Conservation (phyloP, 2,329 filamentous ascomycete species). For the Pseudovirgaria hyperparasitica region DNA sequence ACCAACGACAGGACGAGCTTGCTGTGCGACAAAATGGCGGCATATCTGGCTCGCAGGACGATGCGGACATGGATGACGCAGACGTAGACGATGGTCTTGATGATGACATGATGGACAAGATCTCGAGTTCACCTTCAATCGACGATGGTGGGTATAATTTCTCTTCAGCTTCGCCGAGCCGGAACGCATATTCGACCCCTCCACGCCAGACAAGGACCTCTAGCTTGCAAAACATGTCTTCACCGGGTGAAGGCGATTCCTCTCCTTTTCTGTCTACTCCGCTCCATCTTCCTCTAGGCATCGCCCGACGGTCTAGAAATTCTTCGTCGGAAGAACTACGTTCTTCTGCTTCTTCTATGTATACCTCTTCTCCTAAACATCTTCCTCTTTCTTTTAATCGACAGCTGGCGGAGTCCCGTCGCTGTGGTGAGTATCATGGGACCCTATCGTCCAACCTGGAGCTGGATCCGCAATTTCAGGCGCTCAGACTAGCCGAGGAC, state of each 20-base stretch:
- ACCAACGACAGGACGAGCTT: constrained; percentile 17
- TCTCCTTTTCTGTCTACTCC: constrained; percentile 32
- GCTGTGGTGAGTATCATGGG: constrained; percentile 38
- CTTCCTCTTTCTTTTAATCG: constrained; percentile 16
- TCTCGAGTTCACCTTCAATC: constrained; percentile 96
- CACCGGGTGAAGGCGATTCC: constrained; percentile 20
- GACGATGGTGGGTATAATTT: constrained; percentile 83
- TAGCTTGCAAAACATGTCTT: constrained; percentile 13
- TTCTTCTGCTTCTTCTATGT: constrained; percentile 16
- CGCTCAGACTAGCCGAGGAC: constrained; percentile 4
- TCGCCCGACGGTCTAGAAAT: constrained; percentile 11
- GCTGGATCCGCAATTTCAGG: not conserved
- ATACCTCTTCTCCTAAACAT: constrained; percentile 20
- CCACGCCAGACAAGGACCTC: too few species aligned
- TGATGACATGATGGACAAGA: constrained; percentile 95
- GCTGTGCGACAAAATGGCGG: constrained; percentile 21
- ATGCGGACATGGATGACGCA: constrained; percentile 47
- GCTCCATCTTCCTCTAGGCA: constrained; percentile 28
- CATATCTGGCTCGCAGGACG: constrained; percentile 25
- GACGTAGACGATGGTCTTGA: constrained; percentile 61
- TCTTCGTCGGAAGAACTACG: constrained; percentile 18
- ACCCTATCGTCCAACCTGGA: constrained; percentile 11
- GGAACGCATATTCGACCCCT: constrained; percentile 30
- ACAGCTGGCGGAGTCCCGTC: constrained; percentile 34
- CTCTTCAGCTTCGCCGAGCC: constrained; percentile 24